These are phyloP conservation scores for Phallus indusiatus DNA, from an alignment of 768 basidiomycete genomes.

Conservation along the genomic window DNA sequence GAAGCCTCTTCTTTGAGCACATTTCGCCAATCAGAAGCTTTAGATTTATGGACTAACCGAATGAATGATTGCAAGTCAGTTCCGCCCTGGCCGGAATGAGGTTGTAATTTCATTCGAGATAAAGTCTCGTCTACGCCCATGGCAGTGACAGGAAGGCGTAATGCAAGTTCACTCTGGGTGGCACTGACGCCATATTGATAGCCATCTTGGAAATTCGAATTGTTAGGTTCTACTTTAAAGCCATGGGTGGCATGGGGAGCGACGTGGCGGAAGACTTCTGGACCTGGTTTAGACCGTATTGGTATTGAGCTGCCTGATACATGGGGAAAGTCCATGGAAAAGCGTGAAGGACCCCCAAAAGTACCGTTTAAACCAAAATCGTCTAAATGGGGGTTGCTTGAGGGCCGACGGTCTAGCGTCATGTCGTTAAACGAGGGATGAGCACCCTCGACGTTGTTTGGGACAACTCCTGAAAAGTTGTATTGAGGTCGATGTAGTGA, in stretches of 20 bases:
- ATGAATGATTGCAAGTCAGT: conserved; percentile 76
- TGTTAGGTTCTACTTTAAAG: conserved; percentile 23
- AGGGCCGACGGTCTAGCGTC: conserved; percentile 48
- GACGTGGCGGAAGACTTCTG: conserved; percentile 57
- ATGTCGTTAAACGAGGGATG: conserved; percentile 46
- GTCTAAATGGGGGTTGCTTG: conserved; percentile 51
- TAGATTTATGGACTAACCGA: conserved; percentile 35
- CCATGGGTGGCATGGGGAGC: conserved; percentile 62
- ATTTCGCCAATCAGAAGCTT: neutral
- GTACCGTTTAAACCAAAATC: conserved; percentile 47
- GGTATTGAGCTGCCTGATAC: conserved; percentile 35
- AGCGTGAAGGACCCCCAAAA: conserved; percentile 31
- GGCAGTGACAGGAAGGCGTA: conserved; percentile 39
- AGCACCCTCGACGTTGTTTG: conserved; percentile 24
- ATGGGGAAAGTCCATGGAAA: conserved; percentile 40
- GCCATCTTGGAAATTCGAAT: neutral
- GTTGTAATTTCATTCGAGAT: conserved; percentile 54
- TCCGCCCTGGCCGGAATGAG: conserved; percentile 44
- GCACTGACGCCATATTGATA: conserved; percentile 40
- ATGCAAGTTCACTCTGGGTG: conserved; percentile 46
- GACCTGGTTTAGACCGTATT: conserved; percentile 36
- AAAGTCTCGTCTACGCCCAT: conserved; percentile 48
- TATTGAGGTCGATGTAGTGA: conserved; percentile 43
- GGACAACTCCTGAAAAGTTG: conserved; percentile 33
- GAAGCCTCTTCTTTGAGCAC: conserved; percentile 13